Evolutionary conservation across 306 rosid genomes (phyloP).

Genomic region (Argentina anserina): DNA sequence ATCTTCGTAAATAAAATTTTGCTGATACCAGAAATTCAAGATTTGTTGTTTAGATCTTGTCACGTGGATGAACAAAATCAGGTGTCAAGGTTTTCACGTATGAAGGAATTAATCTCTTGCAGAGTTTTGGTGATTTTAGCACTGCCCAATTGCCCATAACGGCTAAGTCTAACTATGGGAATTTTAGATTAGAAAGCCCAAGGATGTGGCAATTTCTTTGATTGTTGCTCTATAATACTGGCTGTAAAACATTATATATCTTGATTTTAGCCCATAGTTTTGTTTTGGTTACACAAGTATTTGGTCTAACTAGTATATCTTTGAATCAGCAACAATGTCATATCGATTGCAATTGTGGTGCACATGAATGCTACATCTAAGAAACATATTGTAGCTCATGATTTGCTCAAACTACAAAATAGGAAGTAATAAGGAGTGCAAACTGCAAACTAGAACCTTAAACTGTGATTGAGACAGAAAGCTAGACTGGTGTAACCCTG

Average conservation of each 20-base stretch:
- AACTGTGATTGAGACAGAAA: neutral
- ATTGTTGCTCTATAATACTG: neutral
- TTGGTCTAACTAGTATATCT: neutral
- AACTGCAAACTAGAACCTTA: neutral
- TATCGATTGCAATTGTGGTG: neutral
- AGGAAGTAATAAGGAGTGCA: neutral
- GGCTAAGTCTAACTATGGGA: neutral
- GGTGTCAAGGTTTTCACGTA: neutral
- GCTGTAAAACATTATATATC: neutral
- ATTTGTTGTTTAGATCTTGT: neutral
- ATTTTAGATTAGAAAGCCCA: neutral
- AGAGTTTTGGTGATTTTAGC: neutral
- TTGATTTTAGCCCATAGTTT: neutral
- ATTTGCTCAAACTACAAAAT: neutral
- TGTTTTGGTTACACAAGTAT: neutral
- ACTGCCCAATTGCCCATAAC: neutral
- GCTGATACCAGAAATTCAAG: neutral
- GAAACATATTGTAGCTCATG: neutral
- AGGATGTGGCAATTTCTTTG: constrained; percentile 1
- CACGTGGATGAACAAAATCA: neutral
- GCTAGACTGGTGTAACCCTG: too few species aligned
- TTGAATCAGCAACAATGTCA: neutral
- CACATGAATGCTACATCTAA: neutral
- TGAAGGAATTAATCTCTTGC: neutral
- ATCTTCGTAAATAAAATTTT: neutral